Conservation (phyloP, 2,329 filamentous ascomycete genomes). For the Tolypocladium paradoxum region DNA sequence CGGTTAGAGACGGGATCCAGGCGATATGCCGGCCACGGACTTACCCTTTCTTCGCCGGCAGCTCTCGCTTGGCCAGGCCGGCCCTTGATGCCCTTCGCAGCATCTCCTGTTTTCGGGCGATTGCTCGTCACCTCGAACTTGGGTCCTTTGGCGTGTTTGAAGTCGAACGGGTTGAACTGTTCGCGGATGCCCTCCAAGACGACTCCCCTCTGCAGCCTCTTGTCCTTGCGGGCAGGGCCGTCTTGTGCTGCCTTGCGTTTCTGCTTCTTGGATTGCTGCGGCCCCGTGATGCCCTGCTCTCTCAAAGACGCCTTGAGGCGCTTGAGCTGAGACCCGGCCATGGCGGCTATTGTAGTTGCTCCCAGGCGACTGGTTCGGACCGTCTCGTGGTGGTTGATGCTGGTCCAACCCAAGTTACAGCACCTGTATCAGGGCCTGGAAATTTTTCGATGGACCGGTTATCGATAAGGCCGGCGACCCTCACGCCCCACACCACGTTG, state of each 20-base stretch:
- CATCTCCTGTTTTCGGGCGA: constrained; percentile 39
- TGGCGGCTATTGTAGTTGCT: constrained; percentile 28
- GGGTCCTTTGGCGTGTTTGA: constrained; percentile 67
- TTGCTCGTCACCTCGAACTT: constrained; percentile 80
- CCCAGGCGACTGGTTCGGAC: background rate
- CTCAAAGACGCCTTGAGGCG: constrained; percentile 83
- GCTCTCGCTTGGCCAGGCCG: constrained; percentile 79
- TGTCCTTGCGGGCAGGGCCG: constrained; percentile 54
- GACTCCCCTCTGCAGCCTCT: constrained; percentile 64
- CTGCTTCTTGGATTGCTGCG: constrained; percentile 92
- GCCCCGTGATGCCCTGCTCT: constrained; percentile 81
- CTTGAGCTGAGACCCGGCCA: constrained; percentile 96
- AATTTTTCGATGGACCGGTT: constrained; percentile 6
- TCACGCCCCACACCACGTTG: too few relatives aligned
- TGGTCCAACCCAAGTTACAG: background rate
- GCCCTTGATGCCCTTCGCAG: constrained; percentile 51
- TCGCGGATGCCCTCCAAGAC: constrained; percentile 82
- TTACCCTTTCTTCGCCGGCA: constrained; percentile 72
- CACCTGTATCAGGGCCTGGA: background rate
- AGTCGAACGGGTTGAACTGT: constrained; percentile 95
- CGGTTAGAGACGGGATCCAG: constrained; percentile 3
- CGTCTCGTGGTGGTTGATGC: background rate
- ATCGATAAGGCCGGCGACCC: constrained; percentile 7
- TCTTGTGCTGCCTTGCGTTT: constrained; percentile 64
- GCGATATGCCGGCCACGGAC: constrained; percentile 5